Base-by-base conservation (phyloP, 2,329 filamentous ascomycete genomes). In the Tetracladium maxilliforme region DNA sequence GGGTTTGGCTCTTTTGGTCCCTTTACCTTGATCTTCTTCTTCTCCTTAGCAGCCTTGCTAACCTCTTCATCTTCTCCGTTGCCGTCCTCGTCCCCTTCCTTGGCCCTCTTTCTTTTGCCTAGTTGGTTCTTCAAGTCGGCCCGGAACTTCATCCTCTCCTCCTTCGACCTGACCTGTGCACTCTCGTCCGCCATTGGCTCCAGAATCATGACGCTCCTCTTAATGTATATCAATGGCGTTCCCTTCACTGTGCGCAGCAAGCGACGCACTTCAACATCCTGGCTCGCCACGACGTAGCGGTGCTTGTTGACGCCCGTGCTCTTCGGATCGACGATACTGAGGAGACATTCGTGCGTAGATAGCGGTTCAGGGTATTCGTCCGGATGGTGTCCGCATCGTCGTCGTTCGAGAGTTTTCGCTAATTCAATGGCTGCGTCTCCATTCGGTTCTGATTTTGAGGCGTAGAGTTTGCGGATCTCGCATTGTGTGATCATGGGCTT, bases 401-500 rank as follows among this genome's bases (percentile, higher is more conserved):
- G 60, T 30, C 81, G 67, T 51, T 90, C 81, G 43, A 71, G 71
- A 10, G 58, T 64, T 52, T 90, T 87, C 12, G 80, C 81, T 34
- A 73, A 59, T 22, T 74, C 65, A 40, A 92, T 86, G 25, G 79
- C 64, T n/a, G 56, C 54, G 33, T 32, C 22, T 10, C 30, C 12
- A 7, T 50, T 45, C 4, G 64, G 60, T 30, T 68, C 63, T 38
- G 45, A 57, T 33, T 67, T 65, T 26, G 62, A 58, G 11, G 62
- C 62, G 51, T 87, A 87, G 22, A 90, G 64, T 45, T 82, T 77
- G 37, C 78, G 71, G 47, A 86, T 84, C 30, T 70, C 77, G 54
- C 79, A 84, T 54, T 82, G 77, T 12, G 78, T 82, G 34, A 86
- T 80, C 69, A 84, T 76, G 24, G 81, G 77, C 53, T 90, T 92